phyloP scores from a whole-genome alignment of 352 stramenopile genomes.

The Thalassiosira mediterranea region DNA sequence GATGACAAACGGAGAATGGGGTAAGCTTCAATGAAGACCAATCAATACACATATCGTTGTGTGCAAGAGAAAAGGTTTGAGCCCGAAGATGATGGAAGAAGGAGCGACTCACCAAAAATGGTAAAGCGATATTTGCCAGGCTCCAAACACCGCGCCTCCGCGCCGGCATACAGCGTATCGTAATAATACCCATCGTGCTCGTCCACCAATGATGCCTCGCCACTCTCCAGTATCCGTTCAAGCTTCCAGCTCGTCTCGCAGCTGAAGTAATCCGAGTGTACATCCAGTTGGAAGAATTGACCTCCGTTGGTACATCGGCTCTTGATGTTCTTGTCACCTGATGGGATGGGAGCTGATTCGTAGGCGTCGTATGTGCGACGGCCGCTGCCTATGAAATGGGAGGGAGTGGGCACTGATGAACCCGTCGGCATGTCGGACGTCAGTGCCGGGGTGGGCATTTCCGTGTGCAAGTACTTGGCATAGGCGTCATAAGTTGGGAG shows the following conservation, averaged over 20 bases:
- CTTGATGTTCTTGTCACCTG: not conserved
- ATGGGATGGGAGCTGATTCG: not conserved
- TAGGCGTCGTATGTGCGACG: not conserved
- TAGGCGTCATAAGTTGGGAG: not conserved
- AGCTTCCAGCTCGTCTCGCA: not conserved
- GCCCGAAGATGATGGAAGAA: too few relatives aligned
- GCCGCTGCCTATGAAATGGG: not conserved
- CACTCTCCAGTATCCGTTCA: not conserved
- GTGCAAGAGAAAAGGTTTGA: too few relatives aligned
- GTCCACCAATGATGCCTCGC: not conserved
- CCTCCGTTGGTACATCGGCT: not conserved
- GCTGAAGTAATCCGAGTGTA: not conserved
- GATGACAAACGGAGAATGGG: not conserved
- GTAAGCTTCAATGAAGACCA: too few relatives aligned
- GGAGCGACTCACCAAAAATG: not conserved
- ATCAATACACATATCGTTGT: too few relatives aligned
- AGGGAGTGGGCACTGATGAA: not conserved
- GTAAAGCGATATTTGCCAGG: conserved; percentile 5
- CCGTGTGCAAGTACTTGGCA: not conserved
- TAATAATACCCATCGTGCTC: not conserved
- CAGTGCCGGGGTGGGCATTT: not conserved
- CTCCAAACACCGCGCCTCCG: not conserved
- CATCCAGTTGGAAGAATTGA: not conserved
- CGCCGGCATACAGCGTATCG: not conserved
- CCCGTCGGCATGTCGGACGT: not conserved